Evolutionary conservation across 495 filamentous ascomycete species (phyloP).

Genomic region (Penicillium verhagenii): DNA sequence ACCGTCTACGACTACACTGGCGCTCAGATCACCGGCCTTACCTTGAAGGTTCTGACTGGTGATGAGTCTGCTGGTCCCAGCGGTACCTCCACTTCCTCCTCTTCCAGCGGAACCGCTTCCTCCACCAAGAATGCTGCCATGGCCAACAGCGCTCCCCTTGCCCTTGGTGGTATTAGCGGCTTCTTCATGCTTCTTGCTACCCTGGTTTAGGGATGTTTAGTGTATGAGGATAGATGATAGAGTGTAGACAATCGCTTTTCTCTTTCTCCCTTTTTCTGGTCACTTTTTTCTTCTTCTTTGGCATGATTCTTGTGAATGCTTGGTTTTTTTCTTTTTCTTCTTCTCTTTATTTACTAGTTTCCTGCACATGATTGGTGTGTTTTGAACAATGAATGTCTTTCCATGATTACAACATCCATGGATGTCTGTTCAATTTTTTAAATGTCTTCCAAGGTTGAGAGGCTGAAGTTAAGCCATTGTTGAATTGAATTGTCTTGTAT

Average conservation of each 20-base stretch:
- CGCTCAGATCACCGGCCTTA: conserved; percentile 48
- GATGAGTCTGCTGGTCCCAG: conserved; percentile 58
- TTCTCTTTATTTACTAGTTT: conserved; percentile 10
- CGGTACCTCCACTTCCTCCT: conserved; percentile 35
- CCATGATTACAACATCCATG: not conserved
- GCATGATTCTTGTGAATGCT: conserved; percentile 4
- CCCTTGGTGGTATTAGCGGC: conserved; percentile 22
- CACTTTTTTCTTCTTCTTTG: not conserved
- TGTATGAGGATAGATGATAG: not conserved
- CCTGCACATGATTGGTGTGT: conserved; percentile 18
- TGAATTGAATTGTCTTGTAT: not conserved
- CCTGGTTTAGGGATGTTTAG: conserved; percentile 18
- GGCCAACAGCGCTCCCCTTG: conserved; percentile 20
- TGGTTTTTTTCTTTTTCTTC: not conserved
- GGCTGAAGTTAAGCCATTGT: not conserved
- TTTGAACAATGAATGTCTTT: conserved; percentile 11
- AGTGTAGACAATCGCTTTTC: not conserved
- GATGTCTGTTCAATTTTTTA: not conserved
- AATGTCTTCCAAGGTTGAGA: not conserved
- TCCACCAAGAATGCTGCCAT: conserved; percentile 16
- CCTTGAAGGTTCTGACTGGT: conserved; percentile 49
- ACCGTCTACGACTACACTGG: conserved; percentile 57
- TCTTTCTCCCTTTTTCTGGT: not conserved
- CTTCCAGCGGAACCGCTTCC: conserved; percentile 31
- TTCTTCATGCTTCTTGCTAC: conserved; percentile 31